Percentiles rank a stretch among this genome's conserved stretches.
Conservation (phyloP, 1,284 basidiomycete species). For the Microbotryum violaceum region DNA sequence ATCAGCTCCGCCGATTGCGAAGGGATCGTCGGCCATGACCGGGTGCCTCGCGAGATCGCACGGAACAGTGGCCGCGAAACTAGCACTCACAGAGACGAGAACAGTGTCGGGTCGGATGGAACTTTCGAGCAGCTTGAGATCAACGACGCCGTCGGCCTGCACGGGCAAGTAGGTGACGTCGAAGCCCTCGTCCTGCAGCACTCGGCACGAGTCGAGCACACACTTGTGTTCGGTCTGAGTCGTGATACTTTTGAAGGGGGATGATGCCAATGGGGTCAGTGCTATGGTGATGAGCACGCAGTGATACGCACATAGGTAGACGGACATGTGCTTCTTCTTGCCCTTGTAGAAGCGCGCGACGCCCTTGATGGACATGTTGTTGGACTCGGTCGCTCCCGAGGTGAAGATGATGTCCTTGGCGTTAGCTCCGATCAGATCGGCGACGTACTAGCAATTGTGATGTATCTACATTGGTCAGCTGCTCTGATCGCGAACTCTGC, state of each 20-base stretch:
- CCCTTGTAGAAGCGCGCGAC: constrained; percentile 82
- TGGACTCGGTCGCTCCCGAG: constrained; percentile 94
- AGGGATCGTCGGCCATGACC: not conserved
- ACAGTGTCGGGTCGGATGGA: constrained; percentile 80
- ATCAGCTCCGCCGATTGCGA: not conserved
- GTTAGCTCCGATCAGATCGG: constrained; percentile 86
- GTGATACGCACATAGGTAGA: constrained; percentile 12
- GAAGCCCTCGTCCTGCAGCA: constrained; percentile 91
- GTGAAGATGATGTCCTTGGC: constrained; percentile 96
- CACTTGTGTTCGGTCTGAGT: constrained; percentile 84
- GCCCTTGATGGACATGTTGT: constrained; percentile 98
- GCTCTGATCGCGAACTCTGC: not conserved
- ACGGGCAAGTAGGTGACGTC: constrained; percentile 97
- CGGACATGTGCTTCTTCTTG: constrained; percentile 79
- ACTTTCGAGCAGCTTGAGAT: constrained; percentile 63
- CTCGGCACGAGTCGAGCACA: constrained; percentile 94
- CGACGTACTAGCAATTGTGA: constrained; percentile 57
- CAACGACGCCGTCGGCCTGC: constrained; percentile 73
- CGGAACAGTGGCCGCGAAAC: not conserved
- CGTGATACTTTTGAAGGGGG: constrained; percentile 48
- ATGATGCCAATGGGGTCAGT: not conserved
- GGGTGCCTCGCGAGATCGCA: not conserved
- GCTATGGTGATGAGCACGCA: not conserved
- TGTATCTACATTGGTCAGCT: not conserved
- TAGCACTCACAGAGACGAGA: constrained; percentile 55